Evolutionary conservation across 2,329 filamentous ascomycete genomes (phyloP).

Genomic region (Sordariomycetes sp.): DNA sequence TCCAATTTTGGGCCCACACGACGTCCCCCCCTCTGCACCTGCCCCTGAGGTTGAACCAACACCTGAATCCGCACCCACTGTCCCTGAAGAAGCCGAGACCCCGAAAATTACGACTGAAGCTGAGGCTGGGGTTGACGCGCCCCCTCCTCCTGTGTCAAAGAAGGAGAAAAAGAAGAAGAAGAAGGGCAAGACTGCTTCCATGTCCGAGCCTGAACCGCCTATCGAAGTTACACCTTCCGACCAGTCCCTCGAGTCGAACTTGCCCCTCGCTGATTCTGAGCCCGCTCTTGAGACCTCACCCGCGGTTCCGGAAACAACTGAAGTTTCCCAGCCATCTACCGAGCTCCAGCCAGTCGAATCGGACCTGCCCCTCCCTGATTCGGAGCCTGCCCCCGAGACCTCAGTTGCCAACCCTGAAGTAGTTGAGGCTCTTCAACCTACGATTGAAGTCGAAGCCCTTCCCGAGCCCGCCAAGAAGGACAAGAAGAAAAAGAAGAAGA

Average conservation of each 20-base stretch:
- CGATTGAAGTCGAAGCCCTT: not conserved
- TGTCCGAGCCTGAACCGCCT: not conserved
- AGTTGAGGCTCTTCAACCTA: not conserved
- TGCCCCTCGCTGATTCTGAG: not conserved
- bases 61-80: not conserved
- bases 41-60: not conserved
- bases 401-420: not conserved
- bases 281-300: not conserved
- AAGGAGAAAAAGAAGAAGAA: too few species aligned
- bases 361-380: not conserved
- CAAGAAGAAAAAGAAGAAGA: slow-evolving; percentile 1
- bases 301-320: not conserved
- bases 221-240: not conserved
- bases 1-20: not conserved
- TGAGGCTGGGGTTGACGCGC: not conserved
- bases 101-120: not conserved
- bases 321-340: not conserved
- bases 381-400: not conserved
- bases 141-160: not conserved
- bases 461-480: slow-evolving; percentile 1
- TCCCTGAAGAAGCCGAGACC: not conserved
- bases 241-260: not conserved
- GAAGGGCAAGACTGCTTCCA: not conserved
- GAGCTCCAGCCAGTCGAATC: not conserved
- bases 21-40: not conserved